Base-by-base conservation (phyloP, 2,329 filamentous ascomycete genomes). In the Colletotrichum sp. region DNA sequence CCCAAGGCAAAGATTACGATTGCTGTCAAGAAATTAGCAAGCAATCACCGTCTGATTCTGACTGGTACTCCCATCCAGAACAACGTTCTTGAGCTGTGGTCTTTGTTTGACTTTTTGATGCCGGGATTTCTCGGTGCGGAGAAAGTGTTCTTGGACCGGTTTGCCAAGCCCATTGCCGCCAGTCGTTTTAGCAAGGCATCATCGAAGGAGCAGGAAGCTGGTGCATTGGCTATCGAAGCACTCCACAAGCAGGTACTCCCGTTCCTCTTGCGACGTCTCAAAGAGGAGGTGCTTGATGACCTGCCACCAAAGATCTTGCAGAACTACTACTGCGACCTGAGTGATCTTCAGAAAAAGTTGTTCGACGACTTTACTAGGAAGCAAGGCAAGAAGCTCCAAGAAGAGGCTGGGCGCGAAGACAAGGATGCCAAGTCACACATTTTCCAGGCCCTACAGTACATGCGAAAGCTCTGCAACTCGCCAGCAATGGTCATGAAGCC, bases 391-490 rank as follows among this genome's bases (percentile, higher is more conserved):
- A 94, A 95, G 77, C 90, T 99, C 38, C 92, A 94, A 58, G 92
- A 95, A 34, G 95, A 97, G 82, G 95, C 96, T 14, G 93, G 94
- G 16, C 93, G 92, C 32, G 93, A 94, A 32, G 96, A 98, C 81
- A 98, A 97, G 83, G 95, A 98, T 77, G 93, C 96, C 78, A 99
- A 99, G 84, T 95, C 98, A 83, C 97, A 99, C 84, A 99, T 99
- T 79, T 99, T 99, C 94, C 96, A 98, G 84, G 97, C 97, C 5
- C 86, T 99, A 59, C 97, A 99, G 83, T 99, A 99, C 86, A 99
- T 99, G 97, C 95, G 97, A 76, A 98, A 98, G 86, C 91, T 99
- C 7, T 99, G 97, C 90, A 99, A 99, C 83, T 98, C 97, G 4
- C 97, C 97, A 1, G 96, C 97, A 0, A 90, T 99, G 78, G 97